A percentile compares a stretch with the other conserved stretches of the same genome.
These are phyloP conservation scores for Peterozyma toletana DNA, from an alignment of 805 yeast genomes.

Conservation along the genomic window DNA sequence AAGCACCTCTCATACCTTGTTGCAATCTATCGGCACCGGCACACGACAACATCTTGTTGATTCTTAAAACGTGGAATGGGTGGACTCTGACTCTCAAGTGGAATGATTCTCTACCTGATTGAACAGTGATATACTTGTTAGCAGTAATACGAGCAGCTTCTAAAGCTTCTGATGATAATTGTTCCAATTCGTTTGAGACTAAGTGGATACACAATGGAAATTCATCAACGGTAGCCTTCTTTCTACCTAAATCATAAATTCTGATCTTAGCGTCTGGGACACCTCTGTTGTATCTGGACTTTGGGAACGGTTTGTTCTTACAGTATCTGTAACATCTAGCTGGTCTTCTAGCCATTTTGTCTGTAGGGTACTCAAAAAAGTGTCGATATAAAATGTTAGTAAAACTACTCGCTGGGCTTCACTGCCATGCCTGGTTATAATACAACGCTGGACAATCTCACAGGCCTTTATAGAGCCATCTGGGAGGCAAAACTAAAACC, in stretches of 20 bases:
- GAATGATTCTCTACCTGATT: constrained; percentile 99
- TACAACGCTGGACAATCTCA: too few species aligned
- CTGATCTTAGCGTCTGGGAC: constrained; percentile 99
- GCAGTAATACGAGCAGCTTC: constrained; percentile 99
- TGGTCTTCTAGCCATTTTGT: constrained; percentile 99
- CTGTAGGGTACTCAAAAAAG: too few species aligned
- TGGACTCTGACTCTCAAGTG: constrained; percentile 99
- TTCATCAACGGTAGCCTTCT: constrained; percentile 99
- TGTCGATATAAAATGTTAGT: too few species aligned
- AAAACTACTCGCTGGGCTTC: too few species aligned
- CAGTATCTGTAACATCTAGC: constrained; percentile 99
- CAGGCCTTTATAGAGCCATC: too few species aligned
- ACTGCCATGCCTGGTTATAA: too few species aligned
- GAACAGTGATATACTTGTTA: constrained; percentile 97
- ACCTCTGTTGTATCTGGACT: constrained; percentile 99
- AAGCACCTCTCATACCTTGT: constrained; percentile 99
- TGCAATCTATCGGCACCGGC: constrained; percentile 99
- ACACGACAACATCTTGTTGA: constrained; percentile 99
- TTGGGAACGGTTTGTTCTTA: constrained; percentile 99
- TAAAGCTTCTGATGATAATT: constrained; percentile 98
- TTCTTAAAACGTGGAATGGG: constrained; percentile 99
- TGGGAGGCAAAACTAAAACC: too few species aligned
- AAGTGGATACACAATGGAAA: constrained; percentile 99
- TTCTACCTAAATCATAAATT: constrained; percentile 98
- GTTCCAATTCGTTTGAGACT: constrained; percentile 99